These are phyloP conservation scores for Leccinum boreale DNA, from an alignment of 768 basidiomycete species.

Conservation along the genomic window DNA sequence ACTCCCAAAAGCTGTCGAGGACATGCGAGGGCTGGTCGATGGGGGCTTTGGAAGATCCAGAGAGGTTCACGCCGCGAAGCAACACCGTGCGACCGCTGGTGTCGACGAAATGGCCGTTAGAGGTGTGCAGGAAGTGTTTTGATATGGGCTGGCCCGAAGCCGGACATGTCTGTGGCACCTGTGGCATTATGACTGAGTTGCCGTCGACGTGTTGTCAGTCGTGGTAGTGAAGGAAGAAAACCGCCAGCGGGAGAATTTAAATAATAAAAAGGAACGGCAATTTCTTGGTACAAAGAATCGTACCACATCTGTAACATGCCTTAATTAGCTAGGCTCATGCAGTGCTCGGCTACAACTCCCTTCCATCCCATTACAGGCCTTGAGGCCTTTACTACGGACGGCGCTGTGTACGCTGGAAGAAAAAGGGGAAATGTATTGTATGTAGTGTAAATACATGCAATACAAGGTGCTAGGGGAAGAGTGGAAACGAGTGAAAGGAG, in stretches of 20 bases:
- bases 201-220: not conserved
- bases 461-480: no score
- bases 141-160: constrained; percentile 15
- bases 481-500: no score
- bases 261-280: not conserved
- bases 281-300: constrained; percentile 11
- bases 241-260: not conserved
- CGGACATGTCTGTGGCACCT: constrained; percentile 15
- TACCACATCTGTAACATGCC: constrained; percentile 20
- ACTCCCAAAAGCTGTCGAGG: constrained; percentile 79
- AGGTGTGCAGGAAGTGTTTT: constrained; percentile 56
- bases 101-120: constrained; percentile 70
- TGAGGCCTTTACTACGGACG: not conserved
- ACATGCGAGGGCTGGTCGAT: constrained; percentile 62
- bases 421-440: no score
- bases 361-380: not conserved
- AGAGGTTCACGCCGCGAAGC: constrained; percentile 92
- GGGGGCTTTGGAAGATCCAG: constrained; percentile 86
- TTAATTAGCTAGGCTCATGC: constrained; percentile 2
- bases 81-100: constrained; percentile 70
- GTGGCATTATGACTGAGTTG: constrained; percentile 20
- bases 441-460: no score
- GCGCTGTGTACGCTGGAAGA: no score
- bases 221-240: not conserved
- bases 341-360: not conserved